Evolutionary conservation across 2,329 filamentous ascomycete genomes (phyloP), one percentile per base, ranked within the genome.

Genomic region (Juglanconis sp.): DNA sequence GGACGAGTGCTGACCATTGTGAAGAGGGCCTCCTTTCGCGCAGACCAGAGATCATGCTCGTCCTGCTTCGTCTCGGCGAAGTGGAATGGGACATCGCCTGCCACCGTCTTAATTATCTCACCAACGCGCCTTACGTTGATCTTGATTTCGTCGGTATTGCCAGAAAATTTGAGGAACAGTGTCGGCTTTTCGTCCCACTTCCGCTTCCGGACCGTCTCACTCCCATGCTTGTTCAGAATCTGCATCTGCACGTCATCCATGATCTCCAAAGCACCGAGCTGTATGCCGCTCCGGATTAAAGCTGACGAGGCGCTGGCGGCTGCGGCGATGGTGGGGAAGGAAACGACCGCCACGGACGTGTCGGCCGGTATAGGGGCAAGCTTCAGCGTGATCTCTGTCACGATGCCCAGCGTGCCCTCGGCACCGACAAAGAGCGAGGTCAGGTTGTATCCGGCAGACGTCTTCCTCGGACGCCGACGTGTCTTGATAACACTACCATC

Each of bases 101-200:
- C n/a, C 76, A 89, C 70, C 11, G 73, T 71, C 60, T 81, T 82
- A 1, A 87, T 81, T 35, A 89, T 74, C 46, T 82, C 80, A 65
- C 85, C 79, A 3, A 88, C 84, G 59, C 86, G 79, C 30, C 71
- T 70, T 59, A 89, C 83, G 68, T 89, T 84, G 68, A 88, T 84
- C 66, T 87, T 86, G 51, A 92, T 83, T 0, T 79, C 78, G 3
- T 76, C 77, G 0, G 84, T 79, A 0, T 87, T 90, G 8, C 89
- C 89, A 0, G 85, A 80, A 68, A 91, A 91, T 32, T 91, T 91
- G 76, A 92, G 85, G 68, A 92, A 92, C 2, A 92, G 76, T 0
- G 89, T 92, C 0, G 89, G 87, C 0, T 77, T 76, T 69, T 91
- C 88, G 60, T 83, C 83, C 89, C 89, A 92, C 42, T 76, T 77